Evolutionary conservation across 768 basidiomycete species (phyloP).

Genomic region (Termitomyces sp.): DNA sequence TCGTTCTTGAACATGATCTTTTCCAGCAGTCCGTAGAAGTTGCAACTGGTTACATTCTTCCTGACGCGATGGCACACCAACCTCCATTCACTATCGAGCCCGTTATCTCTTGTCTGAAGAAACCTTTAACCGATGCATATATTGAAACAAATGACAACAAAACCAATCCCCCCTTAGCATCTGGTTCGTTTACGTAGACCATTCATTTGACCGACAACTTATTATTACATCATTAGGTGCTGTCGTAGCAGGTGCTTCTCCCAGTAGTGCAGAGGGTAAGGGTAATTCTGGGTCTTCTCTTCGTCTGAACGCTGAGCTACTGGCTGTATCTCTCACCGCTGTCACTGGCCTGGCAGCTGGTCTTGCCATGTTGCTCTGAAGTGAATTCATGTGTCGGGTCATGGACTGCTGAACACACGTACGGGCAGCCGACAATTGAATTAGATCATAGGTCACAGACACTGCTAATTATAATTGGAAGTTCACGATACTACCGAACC

Average conservation of each 20-base stretch:
- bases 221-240: slow-evolving; percentile 28
- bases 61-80: slow-evolving; percentile 64
- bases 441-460: slow-evolving; percentile 9
- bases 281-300: slow-evolving; percentile 6
- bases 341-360: slow-evolving; percentile 14
- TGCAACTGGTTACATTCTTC: slow-evolving; percentile 82
- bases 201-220: background rate
- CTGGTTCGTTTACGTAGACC: slow-evolving; percentile 41
- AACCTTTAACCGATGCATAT: slow-evolving; percentile 59
- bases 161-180: slow-evolving; percentile 46
- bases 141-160: slow-evolving; percentile 76
- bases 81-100: slow-evolving; percentile 65
- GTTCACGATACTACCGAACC: background rate
- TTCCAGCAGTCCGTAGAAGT: slow-evolving; percentile 83
- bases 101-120: slow-evolving; percentile 63
- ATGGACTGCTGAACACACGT: background rate
- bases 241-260: slow-evolving; percentile 21
- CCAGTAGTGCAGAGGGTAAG: slow-evolving; percentile 21
- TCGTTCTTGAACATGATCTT: slow-evolving; percentile 83
- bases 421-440: background rate
- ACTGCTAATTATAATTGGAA: slow-evolving; percentile 7
- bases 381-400: background rate
- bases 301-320: slow-evolving; percentile 4
- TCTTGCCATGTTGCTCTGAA: slow-evolving; percentile 11
- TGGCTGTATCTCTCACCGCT: slow-evolving; percentile 7